Evolutionary conservation across 164 flowering plant species (phyloP).

Genomic region (Magnolia changhungtana): DNA sequence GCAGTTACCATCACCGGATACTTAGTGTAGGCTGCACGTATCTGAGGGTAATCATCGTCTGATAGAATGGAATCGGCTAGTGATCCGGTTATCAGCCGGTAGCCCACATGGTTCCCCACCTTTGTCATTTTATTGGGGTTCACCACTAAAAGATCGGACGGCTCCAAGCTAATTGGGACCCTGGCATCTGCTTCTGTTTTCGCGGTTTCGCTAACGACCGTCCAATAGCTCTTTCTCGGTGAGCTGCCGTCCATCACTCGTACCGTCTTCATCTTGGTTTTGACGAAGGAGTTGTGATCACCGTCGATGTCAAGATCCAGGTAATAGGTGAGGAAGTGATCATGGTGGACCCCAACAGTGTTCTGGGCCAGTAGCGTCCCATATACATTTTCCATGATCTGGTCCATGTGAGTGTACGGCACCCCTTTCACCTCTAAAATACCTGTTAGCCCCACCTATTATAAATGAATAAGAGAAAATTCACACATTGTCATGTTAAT

Average conservation of each 20-base stretch:
- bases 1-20: slow-evolving; percentile 47
- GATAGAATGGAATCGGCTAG: slow-evolving; percentile 21
- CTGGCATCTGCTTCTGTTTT: slow-evolving; percentile 15
- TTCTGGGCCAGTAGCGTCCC: slow-evolving; percentile 50
- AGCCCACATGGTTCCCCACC: slow-evolving; percentile 35
- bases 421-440: slow-evolving; percentile 44
- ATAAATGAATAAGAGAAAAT: neutral
- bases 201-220: slow-evolving; percentile 5
- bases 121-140: slow-evolving; percentile 36
- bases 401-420: slow-evolving; percentile 31
- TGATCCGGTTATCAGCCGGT: slow-evolving; percentile 31
- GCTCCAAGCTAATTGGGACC: slow-evolving; percentile 19
- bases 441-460: slow-evolving; percentile 57
- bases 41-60: slow-evolving; percentile 41
- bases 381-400: slow-evolving; percentile 30
- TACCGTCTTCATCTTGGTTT: slow-evolving; percentile 29
- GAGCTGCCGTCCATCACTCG: neutral
- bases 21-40: slow-evolving; percentile 37
- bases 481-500: too few relatives aligned
- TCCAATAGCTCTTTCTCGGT: slow-evolving; percentile 23
- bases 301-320: slow-evolving; percentile 68
- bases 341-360: slow-evolving; percentile 49
- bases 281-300: slow-evolving; percentile 43
- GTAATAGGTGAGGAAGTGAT: slow-evolving; percentile 55
- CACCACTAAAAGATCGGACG: slow-evolving; percentile 30